These are phyloP conservation scores for Paecilomyces sp. DNA, from an alignment of 2,329 filamentous ascomycete genomes.

Conservation along the genomic window DNA sequence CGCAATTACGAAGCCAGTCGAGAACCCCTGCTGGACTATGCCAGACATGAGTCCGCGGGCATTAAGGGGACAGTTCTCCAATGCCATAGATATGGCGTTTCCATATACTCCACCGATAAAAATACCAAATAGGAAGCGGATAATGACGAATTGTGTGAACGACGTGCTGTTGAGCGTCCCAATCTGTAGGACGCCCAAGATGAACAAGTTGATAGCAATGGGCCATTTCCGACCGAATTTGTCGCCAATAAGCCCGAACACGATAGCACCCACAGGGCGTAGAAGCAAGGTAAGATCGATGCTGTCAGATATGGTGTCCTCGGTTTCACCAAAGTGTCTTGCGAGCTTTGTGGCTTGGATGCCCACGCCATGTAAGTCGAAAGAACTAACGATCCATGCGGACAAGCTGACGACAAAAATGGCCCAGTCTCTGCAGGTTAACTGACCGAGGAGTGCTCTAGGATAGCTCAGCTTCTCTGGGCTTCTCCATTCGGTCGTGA, in stretches of 20 bases:
- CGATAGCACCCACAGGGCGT: slow-evolving; percentile 65
- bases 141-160: slow-evolving; percentile 67
- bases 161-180: slow-evolving; percentile 70
- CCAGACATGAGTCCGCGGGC: slow-evolving; percentile 75
- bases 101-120: slow-evolving; percentile 80
- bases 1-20: slow-evolving; percentile 71
- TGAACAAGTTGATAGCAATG: slow-evolving; percentile 72
- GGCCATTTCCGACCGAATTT: slow-evolving; percentile 73
- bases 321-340: not conserved
- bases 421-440: not conserved
- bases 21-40: slow-evolving; percentile 75
- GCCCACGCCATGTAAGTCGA: not conserved
- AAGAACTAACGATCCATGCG: not conserved
- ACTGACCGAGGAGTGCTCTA: not conserved
- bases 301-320: not conserved
- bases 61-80: slow-evolving; percentile 64
- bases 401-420: not conserved
- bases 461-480: not conserved
- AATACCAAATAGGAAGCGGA: slow-evolving; percentile 65
- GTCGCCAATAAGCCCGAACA: slow-evolving; percentile 72
- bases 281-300: slow-evolving; percentile 60
- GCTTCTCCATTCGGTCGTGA: not conserved
- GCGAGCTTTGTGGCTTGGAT: not conserved
- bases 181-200: slow-evolving; percentile 63
- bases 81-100: slow-evolving; percentile 69